Evolutionary conservation across 352 stramenopile species (phyloP).

Genomic region (Phytophthora gonapodyides): DNA sequence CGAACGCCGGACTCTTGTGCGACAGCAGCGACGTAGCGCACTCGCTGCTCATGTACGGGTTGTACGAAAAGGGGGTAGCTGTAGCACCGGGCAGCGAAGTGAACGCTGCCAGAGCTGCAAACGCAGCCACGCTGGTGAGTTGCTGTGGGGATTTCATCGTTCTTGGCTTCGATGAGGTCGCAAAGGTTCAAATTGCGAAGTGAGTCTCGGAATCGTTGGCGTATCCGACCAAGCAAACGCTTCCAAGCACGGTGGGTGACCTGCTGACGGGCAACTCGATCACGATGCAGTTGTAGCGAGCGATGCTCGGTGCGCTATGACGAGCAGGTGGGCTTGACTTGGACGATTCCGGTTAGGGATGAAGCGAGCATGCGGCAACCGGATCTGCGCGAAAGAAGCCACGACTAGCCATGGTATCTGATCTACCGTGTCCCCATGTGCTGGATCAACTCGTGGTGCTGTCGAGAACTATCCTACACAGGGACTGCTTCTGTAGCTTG

Average conservation of each 20-base stretch:
- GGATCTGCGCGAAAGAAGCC: not conserved
- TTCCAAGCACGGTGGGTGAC: not conserved
- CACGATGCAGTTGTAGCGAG: too few species aligned
- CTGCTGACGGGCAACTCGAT: too few species aligned
- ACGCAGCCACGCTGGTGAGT: not conserved
- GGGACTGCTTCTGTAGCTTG: too few species aligned
- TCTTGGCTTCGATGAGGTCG: not conserved
- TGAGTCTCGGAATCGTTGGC: not conserved
- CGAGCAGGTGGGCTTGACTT: not conserved
- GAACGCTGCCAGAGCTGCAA: constrained; percentile 1
- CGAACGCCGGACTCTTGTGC: constrained; percentile 15
- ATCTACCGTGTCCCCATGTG: constrained; percentile 2
- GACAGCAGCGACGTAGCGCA: constrained; percentile 7
- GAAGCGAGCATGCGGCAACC: constrained; percentile 8
- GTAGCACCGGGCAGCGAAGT: not conserved
- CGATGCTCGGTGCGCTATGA: too few species aligned
- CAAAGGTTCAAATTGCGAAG: constrained; percentile 15
- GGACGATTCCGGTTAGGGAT: constrained; percentile 9
- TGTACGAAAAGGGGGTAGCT: constrained; percentile 14
- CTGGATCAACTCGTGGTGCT: not conserved
- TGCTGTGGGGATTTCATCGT: constrained; percentile 10
- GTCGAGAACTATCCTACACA: too few species aligned
- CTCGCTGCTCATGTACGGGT: constrained; percentile 15
- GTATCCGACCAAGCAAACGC: too few species aligned
- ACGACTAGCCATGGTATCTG: not conserved